Evolutionary conservation across 257 asterid genomes (phyloP).

Genomic region (Solanum tarijense): DNA sequence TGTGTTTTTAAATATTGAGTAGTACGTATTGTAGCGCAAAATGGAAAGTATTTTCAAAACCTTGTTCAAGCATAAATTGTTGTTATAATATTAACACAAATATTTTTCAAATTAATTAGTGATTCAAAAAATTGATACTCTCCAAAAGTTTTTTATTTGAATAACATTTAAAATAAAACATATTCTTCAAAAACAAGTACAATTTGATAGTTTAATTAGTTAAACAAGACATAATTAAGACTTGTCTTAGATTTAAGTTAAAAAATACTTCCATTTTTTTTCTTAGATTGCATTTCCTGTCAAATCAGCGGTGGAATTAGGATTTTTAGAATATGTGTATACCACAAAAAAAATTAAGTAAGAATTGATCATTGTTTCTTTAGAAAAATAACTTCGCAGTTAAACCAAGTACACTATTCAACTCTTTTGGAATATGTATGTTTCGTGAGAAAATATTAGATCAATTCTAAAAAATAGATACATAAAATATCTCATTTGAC

Average conservation of each 20-base stretch:
- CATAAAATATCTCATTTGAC: neutral
- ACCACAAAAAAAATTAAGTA: no score
- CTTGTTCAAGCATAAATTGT: neutral
- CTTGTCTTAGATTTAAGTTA: no score
- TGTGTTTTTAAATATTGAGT: neutral
- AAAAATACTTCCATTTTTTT: no score
- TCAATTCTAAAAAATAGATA: neutral
- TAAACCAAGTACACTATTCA: neutral
- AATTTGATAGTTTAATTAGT: neutral
- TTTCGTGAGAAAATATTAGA: no score
- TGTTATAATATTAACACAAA: neutral
- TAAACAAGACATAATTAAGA: neutral
- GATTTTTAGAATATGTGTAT: no score
- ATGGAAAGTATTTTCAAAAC: neutral
- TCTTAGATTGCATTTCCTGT: neutral
- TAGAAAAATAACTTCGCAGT: no score
- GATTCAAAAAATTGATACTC: neutral
- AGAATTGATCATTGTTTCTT: neutral
- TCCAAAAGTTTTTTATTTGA: no score
- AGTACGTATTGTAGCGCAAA: neutral
- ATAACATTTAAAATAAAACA: no score
- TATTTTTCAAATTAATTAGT: neutral
- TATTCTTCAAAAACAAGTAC: no score
- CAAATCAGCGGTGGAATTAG: neutral
- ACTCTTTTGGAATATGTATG: no score